Base-by-base conservation (phyloP, 169 alveolate genomes). In the Eimeria necatrix region DNA sequence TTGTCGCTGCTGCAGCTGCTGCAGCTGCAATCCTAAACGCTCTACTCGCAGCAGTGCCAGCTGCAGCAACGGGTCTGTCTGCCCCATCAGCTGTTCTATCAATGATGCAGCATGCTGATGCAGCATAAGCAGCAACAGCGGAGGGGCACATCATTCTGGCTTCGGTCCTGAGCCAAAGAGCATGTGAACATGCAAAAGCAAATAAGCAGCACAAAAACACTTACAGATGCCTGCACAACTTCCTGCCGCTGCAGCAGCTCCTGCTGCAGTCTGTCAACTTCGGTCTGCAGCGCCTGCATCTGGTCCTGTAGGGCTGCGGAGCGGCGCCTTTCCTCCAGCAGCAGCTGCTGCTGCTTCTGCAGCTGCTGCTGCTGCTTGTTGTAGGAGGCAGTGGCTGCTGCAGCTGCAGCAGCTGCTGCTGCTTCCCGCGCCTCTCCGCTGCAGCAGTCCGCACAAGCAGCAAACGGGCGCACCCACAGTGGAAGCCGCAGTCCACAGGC, bases 1-100 rank as follows among this genome's bases (percentile, higher is more conserved):
- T 80, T 80, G 89, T 46, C 49, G 89, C 89, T 80, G 89, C 89
- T 80, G 89, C 53, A 80, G 89, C 89, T 80, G 89, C 89, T 80
- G 89, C 89, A 80, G 89, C 89, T 52, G 89, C 89, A 80, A n/a
- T n/a, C 46, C 78, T 24, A 68, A 8, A 24, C 78, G 78, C 78
- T 68, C 78, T 3, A 68, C 14, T 12, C 89, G 64, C 46, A 80
- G 89, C 70, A 80, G 71, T 48, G 70, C 59, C 71, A 80, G 71
- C 89, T 80, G 89, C 71, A 80, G 70, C 64, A 80, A 68, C 8
- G 89, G 89, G 32, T 80, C 71, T 26, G 32, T 68, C 49, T 80
- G 64, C 2, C 70, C 71, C 51, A 51, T 6, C 51, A 80, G 89
- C 64, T 80, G 89, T 6, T 80, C 89, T 9, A 80, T 32, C n/a